Percentiles rank a stretch among this genome's conserved stretches.
These are phyloP conservation scores for Colletotrichum australisinense DNA, from an alignment of 2,329 filamentous ascomycete genomes.

Conservation along the genomic window DNA sequence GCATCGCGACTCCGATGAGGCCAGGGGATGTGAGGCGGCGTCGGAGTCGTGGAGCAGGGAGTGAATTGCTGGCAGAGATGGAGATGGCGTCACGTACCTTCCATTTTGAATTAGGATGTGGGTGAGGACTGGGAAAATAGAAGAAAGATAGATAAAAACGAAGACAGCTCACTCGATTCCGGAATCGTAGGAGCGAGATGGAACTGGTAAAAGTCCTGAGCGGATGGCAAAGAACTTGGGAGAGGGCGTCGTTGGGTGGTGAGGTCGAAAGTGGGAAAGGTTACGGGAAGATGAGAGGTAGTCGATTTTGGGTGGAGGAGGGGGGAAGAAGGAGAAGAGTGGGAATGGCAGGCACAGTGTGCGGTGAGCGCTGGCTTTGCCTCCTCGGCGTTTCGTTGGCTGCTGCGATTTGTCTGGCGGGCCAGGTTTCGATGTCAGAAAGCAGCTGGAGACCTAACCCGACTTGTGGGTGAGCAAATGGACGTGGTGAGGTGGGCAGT, in stretches of 20 bases:
- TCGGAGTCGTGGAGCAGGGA: conserved; percentile 8
- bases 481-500: conserved; percentile 8
- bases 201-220: conserved; percentile 35
- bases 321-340: conserved; percentile 38
- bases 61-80: conserved; percentile 15
- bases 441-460: conserved; percentile 33
- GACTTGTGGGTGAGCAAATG: conserved; percentile 35
- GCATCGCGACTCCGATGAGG: conserved; percentile 25
- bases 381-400: conserved; percentile 20
- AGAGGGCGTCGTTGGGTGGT: conserved; percentile 36
- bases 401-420: conserved; percentile 26
- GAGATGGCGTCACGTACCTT: conserved; percentile 38
- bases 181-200: conserved; percentile 36
- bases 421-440: conserved; percentile 32
- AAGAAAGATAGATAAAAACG: conserved; percentile 18
- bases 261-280: conserved; percentile 38
- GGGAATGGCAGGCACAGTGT: conserved; percentile 36
- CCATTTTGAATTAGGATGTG: conserved; percentile 39
- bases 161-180: conserved; percentile 37
- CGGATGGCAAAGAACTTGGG: conserved; percentile 36
- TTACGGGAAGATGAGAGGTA: conserved; percentile 37
- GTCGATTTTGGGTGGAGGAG: conserved; percentile 38
- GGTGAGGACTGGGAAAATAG: conserved; percentile 32
- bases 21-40: neutral
- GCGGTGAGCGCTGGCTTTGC: conserved; percentile 25